A percentile compares a stretch with the other conserved stretches of the same genome.
phyloP scores from a whole-genome alignment of 2,329 filamentous ascomycete genomes.

The Colletotrichum paranaense region DNA sequence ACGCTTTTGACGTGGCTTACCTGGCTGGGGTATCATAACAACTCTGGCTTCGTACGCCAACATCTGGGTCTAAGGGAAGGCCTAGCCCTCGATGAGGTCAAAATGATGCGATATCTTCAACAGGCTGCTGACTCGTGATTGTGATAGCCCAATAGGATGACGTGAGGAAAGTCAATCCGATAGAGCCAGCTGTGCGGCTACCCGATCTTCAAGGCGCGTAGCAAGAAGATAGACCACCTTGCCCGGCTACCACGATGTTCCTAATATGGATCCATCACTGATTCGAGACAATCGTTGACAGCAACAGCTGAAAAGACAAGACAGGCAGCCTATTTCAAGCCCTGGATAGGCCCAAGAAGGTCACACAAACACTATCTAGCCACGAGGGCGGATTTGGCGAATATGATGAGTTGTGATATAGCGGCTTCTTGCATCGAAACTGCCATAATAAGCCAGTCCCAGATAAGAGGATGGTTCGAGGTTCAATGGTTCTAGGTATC shows the following conservation, averaged over 20 bases:
- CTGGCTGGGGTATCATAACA: neutral
- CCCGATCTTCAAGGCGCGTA: constrained; percentile 7
- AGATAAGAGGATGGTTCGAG: neutral
- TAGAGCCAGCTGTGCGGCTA: constrained; percentile 8
- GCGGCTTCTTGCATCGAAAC: neutral
- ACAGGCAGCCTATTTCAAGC: neutral
- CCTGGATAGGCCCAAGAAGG: neutral
- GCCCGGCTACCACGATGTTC: neutral
- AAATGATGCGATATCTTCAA: constrained; percentile 11
- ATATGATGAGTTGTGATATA: neutral
- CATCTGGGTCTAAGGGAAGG: neutral
- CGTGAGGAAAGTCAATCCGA: neutral
- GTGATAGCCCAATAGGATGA: constrained; percentile 6
- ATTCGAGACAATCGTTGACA: constrained; percentile 30
- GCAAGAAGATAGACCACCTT: neutral
- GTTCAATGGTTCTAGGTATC: neutral
- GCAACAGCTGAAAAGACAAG: constrained; percentile 15
- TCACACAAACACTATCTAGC: neutral
- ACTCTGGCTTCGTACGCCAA: constrained; percentile 10
- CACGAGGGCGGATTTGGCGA: neutral
- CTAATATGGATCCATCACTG: neutral
- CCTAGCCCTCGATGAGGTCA: neutral
- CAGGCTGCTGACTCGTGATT: constrained; percentile 9
- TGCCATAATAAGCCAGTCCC: neutral
- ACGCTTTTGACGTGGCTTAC: neutral